phyloP scores from a whole-genome alignment of 2,329 filamentous ascomycete genomes.

The Biscogniauxia sp. region DNA sequence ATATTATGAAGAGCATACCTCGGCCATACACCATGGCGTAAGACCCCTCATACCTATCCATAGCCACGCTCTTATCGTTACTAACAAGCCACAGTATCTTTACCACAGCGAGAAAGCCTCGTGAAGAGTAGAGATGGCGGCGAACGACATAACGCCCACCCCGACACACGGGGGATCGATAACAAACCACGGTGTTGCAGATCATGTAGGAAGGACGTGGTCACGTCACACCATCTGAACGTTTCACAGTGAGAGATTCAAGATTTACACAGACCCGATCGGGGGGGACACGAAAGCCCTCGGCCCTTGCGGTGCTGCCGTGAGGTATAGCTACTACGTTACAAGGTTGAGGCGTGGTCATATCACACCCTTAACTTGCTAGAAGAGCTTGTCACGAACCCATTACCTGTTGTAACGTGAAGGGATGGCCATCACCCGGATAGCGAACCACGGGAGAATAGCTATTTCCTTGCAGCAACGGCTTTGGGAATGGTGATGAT shows the following conservation, averaged over 20 bases:
- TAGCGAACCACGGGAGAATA: not conserved
- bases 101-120: conserved; percentile 30
- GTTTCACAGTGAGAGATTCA: not conserved
- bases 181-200: not conserved
- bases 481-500: not conserved
- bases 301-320: too few species aligned
- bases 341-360: not conserved
- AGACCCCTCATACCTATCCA: conserved; percentile 6
- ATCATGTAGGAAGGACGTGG: not conserved
- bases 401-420: not conserved
- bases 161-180: not conserved
- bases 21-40: conserved; percentile 30
- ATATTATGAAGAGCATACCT: conserved; percentile 12
- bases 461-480: not conserved
- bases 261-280: not conserved
- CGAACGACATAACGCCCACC: not conserved
- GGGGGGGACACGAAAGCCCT: not conserved
- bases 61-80: not conserved
- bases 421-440: not conserved
- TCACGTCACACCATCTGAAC: not conserved
- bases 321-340: not conserved
- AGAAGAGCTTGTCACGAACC: not conserved
- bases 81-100: conserved; percentile 23
- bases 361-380: not conserved
- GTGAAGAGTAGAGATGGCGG: conserved; percentile 7